These are phyloP conservation scores for Pulveroboletus ravenelii DNA, from an alignment of 768 basidiomycete genomes.

Conservation along the genomic window DNA sequence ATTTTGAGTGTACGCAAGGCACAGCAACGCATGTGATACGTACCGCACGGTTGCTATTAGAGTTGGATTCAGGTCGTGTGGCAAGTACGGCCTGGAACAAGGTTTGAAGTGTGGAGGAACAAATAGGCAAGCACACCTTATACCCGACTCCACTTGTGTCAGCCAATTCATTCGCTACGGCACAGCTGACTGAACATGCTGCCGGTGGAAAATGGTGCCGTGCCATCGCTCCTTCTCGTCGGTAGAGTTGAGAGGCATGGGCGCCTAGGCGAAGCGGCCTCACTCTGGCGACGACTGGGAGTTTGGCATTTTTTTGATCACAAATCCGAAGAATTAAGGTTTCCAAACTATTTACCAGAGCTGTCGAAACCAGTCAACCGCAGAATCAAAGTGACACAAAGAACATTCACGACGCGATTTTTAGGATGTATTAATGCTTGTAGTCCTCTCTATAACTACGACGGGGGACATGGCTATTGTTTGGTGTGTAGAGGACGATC, in stretches of 20 bases:
- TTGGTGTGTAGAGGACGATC: slow-evolving; percentile 9
- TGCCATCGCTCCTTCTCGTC: slow-evolving; percentile 1
- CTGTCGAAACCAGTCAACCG: slow-evolving; percentile 9
- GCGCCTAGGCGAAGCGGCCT: not conserved
- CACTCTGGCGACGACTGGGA: not conserved
- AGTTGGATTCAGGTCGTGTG: not conserved
- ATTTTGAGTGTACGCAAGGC: not conserved
- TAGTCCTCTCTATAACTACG: slow-evolving; percentile 17
- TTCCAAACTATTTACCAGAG: slow-evolving; percentile 11
- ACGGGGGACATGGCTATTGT: slow-evolving; percentile 14
- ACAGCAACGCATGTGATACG: slow-evolving; percentile 7
- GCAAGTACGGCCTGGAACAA: slow-evolving; percentile 11
- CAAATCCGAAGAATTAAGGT: not conserved
- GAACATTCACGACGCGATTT: slow-evolving; percentile 10
- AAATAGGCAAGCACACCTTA: slow-evolving; percentile 20
- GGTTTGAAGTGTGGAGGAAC: slow-evolving; percentile 15
- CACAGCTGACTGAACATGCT: slow-evolving; percentile 6
- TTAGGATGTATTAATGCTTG: slow-evolving; percentile 13
- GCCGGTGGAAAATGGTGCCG: slow-evolving; percentile 1
- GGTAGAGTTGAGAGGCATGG: not conserved
- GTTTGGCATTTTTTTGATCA: not conserved
- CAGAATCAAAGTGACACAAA: slow-evolving; percentile 7
- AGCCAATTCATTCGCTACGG: slow-evolving; percentile 26
- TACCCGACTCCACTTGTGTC: slow-evolving; percentile 17
- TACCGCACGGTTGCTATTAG: slow-evolving; percentile 6